Conservation (phyloP, 345 rosid species). For the Physaria fendleri region DNA sequence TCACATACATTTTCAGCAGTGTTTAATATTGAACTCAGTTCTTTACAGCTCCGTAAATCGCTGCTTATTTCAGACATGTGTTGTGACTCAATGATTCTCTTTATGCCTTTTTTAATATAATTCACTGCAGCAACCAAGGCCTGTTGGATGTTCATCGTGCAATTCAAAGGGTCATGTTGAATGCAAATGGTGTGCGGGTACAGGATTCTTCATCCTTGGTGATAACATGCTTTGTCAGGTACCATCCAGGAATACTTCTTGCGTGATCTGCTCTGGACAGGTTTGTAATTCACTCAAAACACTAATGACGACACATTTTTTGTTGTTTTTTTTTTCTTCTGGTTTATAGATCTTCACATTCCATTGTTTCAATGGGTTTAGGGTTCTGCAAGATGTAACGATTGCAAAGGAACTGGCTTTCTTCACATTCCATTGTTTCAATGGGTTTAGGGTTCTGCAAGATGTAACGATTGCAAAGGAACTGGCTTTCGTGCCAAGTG, state of each 20-base stretch:
- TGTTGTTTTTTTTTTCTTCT: background rate
- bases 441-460: slow-evolving; percentile 52
- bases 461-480: slow-evolving; percentile 78
- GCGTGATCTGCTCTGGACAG: slow-evolving; percentile 83
- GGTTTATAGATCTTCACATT: background rate
- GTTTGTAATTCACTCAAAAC: slow-evolving; percentile 21
- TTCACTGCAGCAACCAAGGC: slow-evolving; percentile 70
- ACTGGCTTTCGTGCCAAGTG: slow-evolving; percentile 97
- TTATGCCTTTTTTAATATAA: background rate
- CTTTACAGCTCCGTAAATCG: background rate
- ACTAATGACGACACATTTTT: background rate
- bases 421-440: slow-evolving; percentile 11
- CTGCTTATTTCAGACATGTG: background rate
- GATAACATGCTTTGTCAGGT: slow-evolving; percentile 95
- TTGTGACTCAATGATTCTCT: background rate
- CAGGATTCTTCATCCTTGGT: slow-evolving; percentile 83
- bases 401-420: slow-evolving; percentile 91
- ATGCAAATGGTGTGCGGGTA: slow-evolving; percentile 90
- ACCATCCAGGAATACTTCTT: slow-evolving; percentile 76
- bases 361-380: slow-evolving; percentile 20
- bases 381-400: slow-evolving; percentile 62
- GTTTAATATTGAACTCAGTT: background rate
- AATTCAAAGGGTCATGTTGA: slow-evolving; percentile 64
- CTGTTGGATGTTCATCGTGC: slow-evolving; percentile 64
- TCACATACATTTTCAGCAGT: background rate